A percentile compares a stretch with the other conserved stretches of the same genome.
Evolutionary conservation across 768 basidiomycete species (phyloP).

Genomic region (Podaxis pistillaris): DNA sequence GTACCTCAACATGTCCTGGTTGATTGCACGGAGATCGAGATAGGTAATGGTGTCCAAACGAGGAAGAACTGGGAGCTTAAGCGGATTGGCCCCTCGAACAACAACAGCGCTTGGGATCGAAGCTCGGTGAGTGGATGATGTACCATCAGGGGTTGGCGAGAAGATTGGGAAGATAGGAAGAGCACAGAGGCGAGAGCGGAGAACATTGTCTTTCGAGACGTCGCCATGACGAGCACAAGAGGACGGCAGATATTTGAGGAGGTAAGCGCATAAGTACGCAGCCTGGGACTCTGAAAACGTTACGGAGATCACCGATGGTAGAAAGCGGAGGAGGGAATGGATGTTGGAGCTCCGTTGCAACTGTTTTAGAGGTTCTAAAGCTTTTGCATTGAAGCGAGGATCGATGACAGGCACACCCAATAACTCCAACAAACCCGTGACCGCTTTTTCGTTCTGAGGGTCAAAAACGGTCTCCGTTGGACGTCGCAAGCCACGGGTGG

Average conservation of each 20-base stretch:
- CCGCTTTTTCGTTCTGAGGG: background rate
- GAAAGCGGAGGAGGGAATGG: conserved; percentile 28
- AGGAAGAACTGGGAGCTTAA: conserved; percentile 2
- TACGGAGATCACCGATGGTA: conserved; percentile 9
- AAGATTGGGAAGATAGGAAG: conserved; percentile 31
- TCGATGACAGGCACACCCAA: conserved; percentile 37
- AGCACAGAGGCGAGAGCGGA: conserved; percentile 12
- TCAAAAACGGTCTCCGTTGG: conserved; percentile 29
- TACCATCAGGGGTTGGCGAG: conserved; percentile 13
- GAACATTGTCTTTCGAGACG: conserved; percentile 11
- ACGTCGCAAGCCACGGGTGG: conserved; percentile 26
- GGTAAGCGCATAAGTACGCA: background rate
- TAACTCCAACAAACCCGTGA: conserved; percentile 21
- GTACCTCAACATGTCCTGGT: conserved; percentile 8
- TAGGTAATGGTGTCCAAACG: background rate
- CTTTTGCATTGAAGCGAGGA: conserved; percentile 20
- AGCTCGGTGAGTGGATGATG: background rate
- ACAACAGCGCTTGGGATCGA: background rate
- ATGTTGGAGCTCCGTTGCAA: conserved; percentile 16
- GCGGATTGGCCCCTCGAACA: conserved; percentile 3
- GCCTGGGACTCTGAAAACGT: background rate
- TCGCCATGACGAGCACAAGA: conserved; percentile 9
- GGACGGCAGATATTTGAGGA: conserved; percentile 3
- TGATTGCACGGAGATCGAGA: conserved; percentile 5
- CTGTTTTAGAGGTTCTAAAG: conserved; percentile 12